phyloP scores from a whole-genome alignment of 441 rosid species.

The Biscutella laevigata region DNA sequence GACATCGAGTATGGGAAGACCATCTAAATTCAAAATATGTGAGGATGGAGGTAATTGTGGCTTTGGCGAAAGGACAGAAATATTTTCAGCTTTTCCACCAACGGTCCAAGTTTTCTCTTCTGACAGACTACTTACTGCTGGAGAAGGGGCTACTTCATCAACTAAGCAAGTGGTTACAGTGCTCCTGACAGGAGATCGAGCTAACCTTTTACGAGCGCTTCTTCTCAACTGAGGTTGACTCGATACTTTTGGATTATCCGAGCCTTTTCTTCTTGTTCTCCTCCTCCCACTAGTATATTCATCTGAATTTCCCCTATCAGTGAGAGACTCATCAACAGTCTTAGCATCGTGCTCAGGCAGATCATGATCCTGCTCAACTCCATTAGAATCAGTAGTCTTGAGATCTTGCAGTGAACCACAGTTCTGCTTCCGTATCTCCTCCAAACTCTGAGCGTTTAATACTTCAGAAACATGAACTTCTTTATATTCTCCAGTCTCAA shows the following conservation, averaged over 20 bases:
- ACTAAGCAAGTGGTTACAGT: conserved; percentile 16
- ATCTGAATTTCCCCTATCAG: conserved; percentile 27
- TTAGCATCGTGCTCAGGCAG: conserved; percentile 17
- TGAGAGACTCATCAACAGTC: conserved; percentile 30
- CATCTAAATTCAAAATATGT: conserved; percentile 35
- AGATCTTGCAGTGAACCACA: conserved; percentile 18
- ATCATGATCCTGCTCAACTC: conserved; percentile 22
- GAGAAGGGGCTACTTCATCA: conserved; percentile 37
- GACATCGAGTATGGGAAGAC: conserved; percentile 38
- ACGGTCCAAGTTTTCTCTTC: conserved; percentile 39
- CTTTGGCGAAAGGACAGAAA: conserved; percentile 37
- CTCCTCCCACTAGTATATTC: conserved; percentile 35
- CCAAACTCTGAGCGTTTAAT: conserved; percentile 23
- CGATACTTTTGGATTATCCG: conserved; percentile 25
- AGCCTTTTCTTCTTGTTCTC: conserved; percentile 43
- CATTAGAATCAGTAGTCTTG: conserved; percentile 18
- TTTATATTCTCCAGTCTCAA: conserved; percentile 27
- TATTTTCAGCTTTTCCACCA: conserved; percentile 28
- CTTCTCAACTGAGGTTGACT: conserved; percentile 62
- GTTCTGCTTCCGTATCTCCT: conserved; percentile 28
- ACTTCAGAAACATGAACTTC: conserved; percentile 36
- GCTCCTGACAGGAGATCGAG: conserved; percentile 27
- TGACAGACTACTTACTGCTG: conserved; percentile 45
- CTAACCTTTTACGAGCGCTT: conserved; percentile 65
- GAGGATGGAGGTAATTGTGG: conserved; percentile 60